Conservation (phyloP, 352 stramenopile species). For the Phytophthora cajani region DNA sequence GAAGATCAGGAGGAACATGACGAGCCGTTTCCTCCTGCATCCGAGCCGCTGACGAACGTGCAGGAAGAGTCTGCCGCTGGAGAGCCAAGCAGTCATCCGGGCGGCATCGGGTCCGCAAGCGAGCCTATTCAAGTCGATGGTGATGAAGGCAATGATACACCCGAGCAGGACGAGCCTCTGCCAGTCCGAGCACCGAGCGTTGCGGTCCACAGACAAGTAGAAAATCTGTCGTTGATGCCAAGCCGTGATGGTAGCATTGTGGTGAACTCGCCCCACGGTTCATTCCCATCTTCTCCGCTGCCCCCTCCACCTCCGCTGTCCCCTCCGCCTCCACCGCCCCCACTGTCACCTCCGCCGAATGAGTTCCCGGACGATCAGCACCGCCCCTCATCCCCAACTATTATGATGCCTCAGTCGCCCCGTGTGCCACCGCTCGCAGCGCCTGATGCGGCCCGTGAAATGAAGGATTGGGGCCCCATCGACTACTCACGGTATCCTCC, state of each 20-base stretch:
- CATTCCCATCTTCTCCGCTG: conserved; percentile 34
- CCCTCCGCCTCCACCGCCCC: conserved; percentile 49
- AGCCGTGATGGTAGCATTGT: conserved; percentile 5
- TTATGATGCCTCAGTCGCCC: conserved; percentile 47
- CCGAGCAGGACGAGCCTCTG: conserved; percentile 72
- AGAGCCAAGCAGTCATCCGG: neutral
- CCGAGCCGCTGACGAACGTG: neutral
- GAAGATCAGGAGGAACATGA: conserved; percentile 37
- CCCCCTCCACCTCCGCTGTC: conserved; percentile 61
- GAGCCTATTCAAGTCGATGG: conserved; percentile 37
- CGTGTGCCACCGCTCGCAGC: conserved; percentile 29
- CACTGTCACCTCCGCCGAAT: conserved; percentile 29
- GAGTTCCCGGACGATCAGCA: conserved; percentile 17
- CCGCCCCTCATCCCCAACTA: conserved; percentile 46
- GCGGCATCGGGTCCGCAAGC: conserved; percentile 4
- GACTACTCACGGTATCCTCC: conserved; percentile 77
- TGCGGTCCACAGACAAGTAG: conserved; percentile 19
- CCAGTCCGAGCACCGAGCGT: conserved; percentile 16
- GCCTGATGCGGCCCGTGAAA: conserved; percentile 15
- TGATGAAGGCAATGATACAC: conserved; percentile 41
- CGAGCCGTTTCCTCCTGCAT: conserved; percentile 36
- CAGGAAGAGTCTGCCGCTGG: neutral
- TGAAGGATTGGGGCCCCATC: conserved; percentile 43
- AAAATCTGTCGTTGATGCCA: conserved; percentile 21
- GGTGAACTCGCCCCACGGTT: conserved; percentile 22